Conservation (phyloP, 2,329 filamentous ascomycete genomes). For the Penicillium sp. region DNA sequence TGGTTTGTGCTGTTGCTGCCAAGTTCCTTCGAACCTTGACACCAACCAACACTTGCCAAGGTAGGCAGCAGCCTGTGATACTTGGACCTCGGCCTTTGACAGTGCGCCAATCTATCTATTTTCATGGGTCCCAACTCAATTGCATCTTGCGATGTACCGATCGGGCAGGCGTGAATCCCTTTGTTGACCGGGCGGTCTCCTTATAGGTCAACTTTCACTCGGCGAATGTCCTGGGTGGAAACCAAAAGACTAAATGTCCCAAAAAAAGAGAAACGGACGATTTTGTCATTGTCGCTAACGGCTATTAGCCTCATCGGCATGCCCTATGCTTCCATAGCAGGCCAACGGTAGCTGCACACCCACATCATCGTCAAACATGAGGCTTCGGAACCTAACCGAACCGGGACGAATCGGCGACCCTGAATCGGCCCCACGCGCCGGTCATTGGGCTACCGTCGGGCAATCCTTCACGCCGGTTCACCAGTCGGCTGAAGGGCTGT, state of each 20-base stretch:
- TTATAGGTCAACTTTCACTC: not conserved
- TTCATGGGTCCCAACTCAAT: not conserved
- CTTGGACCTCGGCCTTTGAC: constrained; percentile 15
- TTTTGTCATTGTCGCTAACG: not conserved
- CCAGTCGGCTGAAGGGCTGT: not conserved
- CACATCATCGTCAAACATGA: not conserved
- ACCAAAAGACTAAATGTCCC: not conserved
- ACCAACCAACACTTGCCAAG: constrained; percentile 7
- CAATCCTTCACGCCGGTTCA: not conserved
- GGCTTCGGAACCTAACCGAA: constrained; percentile 18
- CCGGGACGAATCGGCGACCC: constrained; percentile 12
- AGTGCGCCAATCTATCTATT: not conserved
- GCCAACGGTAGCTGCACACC: not conserved
- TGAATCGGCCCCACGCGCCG: constrained; percentile 9
- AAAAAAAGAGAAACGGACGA: not conserved
- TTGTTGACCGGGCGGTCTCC: not conserved
- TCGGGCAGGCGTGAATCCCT: not conserved
- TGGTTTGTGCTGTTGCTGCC: constrained; percentile 2
- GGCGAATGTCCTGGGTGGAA: not conserved
- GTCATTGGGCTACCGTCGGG: constrained; percentile 5
- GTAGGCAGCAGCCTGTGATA: constrained; percentile 15
- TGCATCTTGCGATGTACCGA: not conserved
- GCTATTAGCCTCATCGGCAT: not conserved
- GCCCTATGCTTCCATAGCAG: not conserved
- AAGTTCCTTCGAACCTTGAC: constrained; percentile 4